Conservation (phyloP, 192 early-diverging fungal species). For the Entomortierella lignicola region DNA sequence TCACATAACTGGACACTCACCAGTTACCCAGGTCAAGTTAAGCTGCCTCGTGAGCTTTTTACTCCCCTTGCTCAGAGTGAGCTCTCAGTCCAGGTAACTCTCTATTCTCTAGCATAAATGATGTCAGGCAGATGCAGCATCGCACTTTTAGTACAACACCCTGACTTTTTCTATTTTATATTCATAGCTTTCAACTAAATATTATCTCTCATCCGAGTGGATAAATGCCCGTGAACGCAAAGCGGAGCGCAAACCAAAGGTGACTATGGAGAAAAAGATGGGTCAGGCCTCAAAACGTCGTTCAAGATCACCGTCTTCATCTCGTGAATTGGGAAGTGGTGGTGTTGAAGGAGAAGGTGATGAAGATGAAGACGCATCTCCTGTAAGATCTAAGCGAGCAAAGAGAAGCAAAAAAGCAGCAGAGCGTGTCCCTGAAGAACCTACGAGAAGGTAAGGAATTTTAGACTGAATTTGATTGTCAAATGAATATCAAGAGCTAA, state of each 20-base stretch:
- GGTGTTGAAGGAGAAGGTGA: constrained; percentile 2
- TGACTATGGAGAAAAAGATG: constrained; percentile 28
- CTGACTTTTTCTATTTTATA: neutral
- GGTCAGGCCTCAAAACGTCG: constrained; percentile 42
- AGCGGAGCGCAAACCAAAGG: constrained; percentile 27
- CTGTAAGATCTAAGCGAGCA: constrained; percentile 13
- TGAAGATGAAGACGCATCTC: neutral
- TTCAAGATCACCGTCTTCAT: constrained; percentile 37
- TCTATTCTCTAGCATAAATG: neutral
- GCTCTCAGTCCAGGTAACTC: constrained; percentile 47
- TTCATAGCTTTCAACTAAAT: constrained; percentile 40
- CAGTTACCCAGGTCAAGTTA: constrained; percentile 79
- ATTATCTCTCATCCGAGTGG: constrained; percentile 46
- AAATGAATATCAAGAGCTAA: neutral
- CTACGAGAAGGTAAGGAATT: constrained; percentile 33
- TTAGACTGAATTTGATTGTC: neutral
- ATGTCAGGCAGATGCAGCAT: neutral
- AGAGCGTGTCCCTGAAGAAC: constrained; percentile 18
- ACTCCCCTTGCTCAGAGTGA: constrained; percentile 54
- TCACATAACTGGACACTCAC: constrained; percentile 82
- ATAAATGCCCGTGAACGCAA: constrained; percentile 30
- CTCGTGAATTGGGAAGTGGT: constrained; percentile 7
- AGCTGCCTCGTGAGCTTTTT: constrained; percentile 78
- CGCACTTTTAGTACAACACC: neutral
- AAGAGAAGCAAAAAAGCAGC: constrained; percentile 30